Base-by-base conservation (phyloP, 176 grass and related monocot species). In the Carex scoparia region DNA sequence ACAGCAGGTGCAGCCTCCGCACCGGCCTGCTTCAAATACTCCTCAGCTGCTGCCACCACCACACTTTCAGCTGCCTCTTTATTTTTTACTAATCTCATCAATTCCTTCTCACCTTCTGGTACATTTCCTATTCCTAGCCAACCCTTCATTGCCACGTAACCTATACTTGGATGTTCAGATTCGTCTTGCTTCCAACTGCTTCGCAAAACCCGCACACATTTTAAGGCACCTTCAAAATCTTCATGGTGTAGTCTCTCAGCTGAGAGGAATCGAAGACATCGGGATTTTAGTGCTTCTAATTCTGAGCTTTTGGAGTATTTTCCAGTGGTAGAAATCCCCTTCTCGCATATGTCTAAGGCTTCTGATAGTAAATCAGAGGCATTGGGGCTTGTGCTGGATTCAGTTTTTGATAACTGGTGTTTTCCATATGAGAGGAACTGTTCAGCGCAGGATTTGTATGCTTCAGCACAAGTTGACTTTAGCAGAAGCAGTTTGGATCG, bases 321-420 rank as follows among this genome's bases (percentile, higher is more conserved):
- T 56, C 85, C n/a, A 44, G 38, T 32, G 51, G 75, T 55, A 69
- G 90, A 83, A 60, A 91, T 85, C 42, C 81, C 86, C 85, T 90
- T 99, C 72, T 95, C 96, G 54, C 93, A 95, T 77, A 99, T 89
- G 88, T 99, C 91, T 55, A 99, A 81, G 16, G 96, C 93, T 79
- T 99, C 91, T 28, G 91, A 85, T 55, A 99, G n/a, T 59, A 95
- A 87, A 84, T 84, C 89, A 81, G 96, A 94, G 15, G 91, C 91
- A 76, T 89, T 85, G 59, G 83, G 48, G 38, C 67, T 82, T 37
- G 82, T 87, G 35, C 90, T 85, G 30, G 90, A 61, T 11, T 66
- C 46, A 85, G 61, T 83, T 92, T 94, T n/a, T 79, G 85, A 40
- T 42, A 99, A 86, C 16, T 79, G 56, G 62, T 79, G 83, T 86